Evolutionary conservation across 768 basidiomycete species (phyloP).

Genomic region (Glaciozyma antarctica): DNA sequence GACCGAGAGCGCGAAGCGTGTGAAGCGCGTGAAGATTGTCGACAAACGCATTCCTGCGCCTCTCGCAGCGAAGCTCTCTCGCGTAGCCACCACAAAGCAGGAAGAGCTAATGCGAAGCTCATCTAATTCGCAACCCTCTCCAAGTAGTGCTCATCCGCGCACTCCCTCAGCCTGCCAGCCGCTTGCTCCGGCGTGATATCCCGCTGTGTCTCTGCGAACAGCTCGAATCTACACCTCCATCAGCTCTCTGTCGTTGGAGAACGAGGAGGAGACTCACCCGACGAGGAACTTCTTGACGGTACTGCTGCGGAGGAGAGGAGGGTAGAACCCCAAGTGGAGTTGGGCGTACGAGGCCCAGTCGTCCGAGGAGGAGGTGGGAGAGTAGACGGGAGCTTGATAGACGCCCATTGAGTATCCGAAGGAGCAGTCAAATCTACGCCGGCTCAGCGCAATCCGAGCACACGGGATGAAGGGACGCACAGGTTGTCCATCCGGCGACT

Average conservation of each 20-base stretch:
- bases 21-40: too few species aligned
- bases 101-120: too few species aligned
- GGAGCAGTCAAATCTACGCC: conserved; percentile 63
- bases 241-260: neutral
- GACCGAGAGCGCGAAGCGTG: too few species aligned
- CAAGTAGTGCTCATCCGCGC: conserved; percentile 54
- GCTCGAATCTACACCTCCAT: conserved; percentile 55
- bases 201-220: conserved; percentile 82
- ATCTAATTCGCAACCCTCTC: neutral
- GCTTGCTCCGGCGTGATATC: conserved; percentile 86
- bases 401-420: conserved; percentile 91
- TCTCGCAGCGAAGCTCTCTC: too few species aligned
- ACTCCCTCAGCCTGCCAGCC: conserved; percentile 42
- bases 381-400: conserved; percentile 61
- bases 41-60: too few species aligned
- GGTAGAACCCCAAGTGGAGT: conserved; percentile 76
- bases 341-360: conserved; percentile 54
- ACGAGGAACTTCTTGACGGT: conserved; percentile 81
- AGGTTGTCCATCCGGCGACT: conserved; percentile 36
- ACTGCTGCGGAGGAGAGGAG: conserved; percentile 71
- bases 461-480: conserved; percentile 17
- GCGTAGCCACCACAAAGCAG: too few species aligned
- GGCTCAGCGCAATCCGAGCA: conserved; percentile 58
- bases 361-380: conserved; percentile 36
- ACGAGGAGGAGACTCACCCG: conserved; percentile 49